Evolutionary conservation across 257 asterid genomes (phyloP).

Genomic region (Ajuga chamaepitys): DNA sequence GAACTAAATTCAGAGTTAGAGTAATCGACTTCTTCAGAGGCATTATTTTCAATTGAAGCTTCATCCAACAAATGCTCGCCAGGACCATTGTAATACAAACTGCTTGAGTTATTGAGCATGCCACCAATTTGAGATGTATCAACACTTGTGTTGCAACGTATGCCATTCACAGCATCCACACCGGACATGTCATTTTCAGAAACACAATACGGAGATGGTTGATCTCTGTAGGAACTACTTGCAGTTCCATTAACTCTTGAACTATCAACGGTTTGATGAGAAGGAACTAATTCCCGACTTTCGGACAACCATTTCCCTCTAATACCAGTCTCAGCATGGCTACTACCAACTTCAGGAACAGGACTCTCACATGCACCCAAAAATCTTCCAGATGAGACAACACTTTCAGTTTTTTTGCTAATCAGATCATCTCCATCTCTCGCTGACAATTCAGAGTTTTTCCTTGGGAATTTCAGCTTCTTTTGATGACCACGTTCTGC

Average conservation of each 20-base stretch:
- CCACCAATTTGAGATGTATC: conserved; percentile 27
- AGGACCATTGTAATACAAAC: conserved; percentile 19
- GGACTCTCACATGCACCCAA: conserved; percentile 24
- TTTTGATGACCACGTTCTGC: conserved; percentile 30
- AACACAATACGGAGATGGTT: conserved; percentile 23
- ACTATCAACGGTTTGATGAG: conserved; percentile 18
- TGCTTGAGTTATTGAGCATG: conserved; percentile 17
- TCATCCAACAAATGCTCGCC: conserved; percentile 45
- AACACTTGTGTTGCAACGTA: conserved; percentile 17
- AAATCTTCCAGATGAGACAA: conserved; percentile 35
- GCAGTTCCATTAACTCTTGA: conserved; percentile 36
- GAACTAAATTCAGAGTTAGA: conserved; percentile 47
- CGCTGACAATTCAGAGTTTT: conserved; percentile 25
- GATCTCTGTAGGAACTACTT: conserved; percentile 46
- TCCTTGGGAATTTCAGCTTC: conserved; percentile 37
- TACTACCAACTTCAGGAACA: conserved; percentile 27
- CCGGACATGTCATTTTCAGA: conserved; percentile 24
- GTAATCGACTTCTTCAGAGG: conserved; percentile 42
- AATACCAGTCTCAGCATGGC: conserved; percentile 29
- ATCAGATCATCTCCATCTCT: conserved; percentile 27
- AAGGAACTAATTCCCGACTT: conserved; percentile 46
- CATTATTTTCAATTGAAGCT: conserved; percentile 43
- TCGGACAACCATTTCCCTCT: conserved; percentile 43
- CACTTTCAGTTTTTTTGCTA: conserved; percentile 28
- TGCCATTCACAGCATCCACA: conserved; percentile 17